Evolutionary conservation across 176 grass and related monocot species (phyloP), one percentile per base, ranked within the genome.

Genomic region (Ananas comosus): DNA sequence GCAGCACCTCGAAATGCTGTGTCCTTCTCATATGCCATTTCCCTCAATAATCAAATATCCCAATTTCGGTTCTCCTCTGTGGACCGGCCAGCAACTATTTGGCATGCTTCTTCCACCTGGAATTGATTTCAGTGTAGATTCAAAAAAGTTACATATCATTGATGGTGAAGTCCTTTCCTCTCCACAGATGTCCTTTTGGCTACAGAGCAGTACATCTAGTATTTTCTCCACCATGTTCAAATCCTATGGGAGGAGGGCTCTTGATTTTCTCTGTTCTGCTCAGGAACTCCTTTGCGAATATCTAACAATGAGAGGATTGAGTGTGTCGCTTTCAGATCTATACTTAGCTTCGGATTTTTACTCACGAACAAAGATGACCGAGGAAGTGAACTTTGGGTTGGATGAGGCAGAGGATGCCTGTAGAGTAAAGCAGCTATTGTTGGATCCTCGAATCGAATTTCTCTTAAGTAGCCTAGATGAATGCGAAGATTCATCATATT

Each of bases 241-340:
- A 80, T 71, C 76, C 42, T 89, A 83, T 68, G 83, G 92, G 72
- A 70, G 48, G 50, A 78, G 69, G 69, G 78, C 85, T 49, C 83
- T 91, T 65, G 80, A 91, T 10, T 82, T 84, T 70, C 83, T 96
- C 23, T 84, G 70, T 21, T 84, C 77, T 54, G 70, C 88, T 50
- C 88, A 96, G 64, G 88, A 96, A 70, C 59, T 86, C 49, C 74
- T 91, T 51, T 96, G 85, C 27, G 92, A 96, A 71, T 96, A 88
- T 73, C 74, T 96, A 65, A 83, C 86, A 10, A 52, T 66, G 70
- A 86, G 86, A 47, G 92, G 88, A 49, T 82, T 92, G 73, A 92
- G 76, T 77, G 86, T 96, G 48, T 89, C 86, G 28, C 84, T 96
- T 59, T 76, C 70, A 29, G 93, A 96, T 85, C 13, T 96, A 28